These are phyloP conservation scores for Litchi chinensis DNA, from an alignment of 345 rosid genomes.

Conservation along the genomic window DNA sequence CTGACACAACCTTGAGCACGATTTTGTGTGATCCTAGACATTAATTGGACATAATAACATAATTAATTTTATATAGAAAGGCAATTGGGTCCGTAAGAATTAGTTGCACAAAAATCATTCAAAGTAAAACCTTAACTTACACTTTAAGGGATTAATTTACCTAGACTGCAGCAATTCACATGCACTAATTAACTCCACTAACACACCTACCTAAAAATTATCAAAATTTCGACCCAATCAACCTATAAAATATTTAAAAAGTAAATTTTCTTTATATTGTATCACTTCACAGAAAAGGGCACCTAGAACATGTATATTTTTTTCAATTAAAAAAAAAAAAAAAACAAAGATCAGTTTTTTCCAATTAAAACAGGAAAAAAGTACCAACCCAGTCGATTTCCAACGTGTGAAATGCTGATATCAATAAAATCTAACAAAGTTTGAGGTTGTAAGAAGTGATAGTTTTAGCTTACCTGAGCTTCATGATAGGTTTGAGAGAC, in stretches of 20 bases:
- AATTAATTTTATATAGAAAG: no score
- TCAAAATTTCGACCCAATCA: background rate
- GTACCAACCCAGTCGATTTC: background rate
- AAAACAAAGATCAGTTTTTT: background rate
- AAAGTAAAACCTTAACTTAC: constrained; percentile 12
- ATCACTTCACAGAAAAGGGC: background rate
- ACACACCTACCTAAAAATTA: background rate
- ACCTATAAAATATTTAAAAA: background rate
- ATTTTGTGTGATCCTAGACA: no score
- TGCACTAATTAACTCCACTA: background rate
- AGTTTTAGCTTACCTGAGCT: background rate
- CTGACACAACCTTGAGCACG: background rate
- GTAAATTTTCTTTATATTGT: no score
- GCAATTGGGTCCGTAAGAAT: no score
- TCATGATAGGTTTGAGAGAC: background rate
- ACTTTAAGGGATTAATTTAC: constrained; percentile 5
- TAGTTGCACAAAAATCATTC: background rate
- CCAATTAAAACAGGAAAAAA: background rate
- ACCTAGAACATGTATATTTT: background rate
- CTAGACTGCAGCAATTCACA: constrained; percentile 11
- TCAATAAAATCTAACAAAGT: background rate
- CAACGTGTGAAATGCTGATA: no score
- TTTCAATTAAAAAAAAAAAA: background rate
- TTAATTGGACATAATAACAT: no score
- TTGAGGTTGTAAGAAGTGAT: background rate